Conservation (phyloP, 345 rosid genomes). For the Zanthoxylum bungeanum region DNA sequence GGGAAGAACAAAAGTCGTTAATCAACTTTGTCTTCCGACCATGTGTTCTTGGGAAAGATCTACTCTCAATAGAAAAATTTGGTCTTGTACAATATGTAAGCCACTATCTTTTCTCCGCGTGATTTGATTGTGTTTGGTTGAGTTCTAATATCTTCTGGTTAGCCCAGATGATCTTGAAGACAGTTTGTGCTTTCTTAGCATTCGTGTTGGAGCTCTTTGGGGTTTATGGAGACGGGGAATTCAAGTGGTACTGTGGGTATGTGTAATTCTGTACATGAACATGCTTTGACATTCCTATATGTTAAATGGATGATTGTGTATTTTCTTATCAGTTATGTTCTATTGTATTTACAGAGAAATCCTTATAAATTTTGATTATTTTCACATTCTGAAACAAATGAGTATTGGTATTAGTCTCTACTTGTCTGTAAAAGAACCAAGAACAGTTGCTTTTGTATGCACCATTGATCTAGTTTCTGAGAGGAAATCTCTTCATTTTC, state of each 20-base stretch:
- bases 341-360: not conserved
- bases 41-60: constrained; percentile 54
- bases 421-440: not conserved
- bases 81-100: constrained; percentile 91
- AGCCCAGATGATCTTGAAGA: constrained; percentile 87
- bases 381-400: not conserved
- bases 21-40: constrained; percentile 65
- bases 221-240: constrained; percentile 76
- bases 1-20: constrained; percentile 29
- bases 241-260: constrained; percentile 87
- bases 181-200: constrained; percentile 68
- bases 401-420: not conserved
- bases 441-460: not conserved
- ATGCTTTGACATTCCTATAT: not conserved
- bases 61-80: constrained; percentile 61
- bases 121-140: not conserved
- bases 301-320: not conserved
- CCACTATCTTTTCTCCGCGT: not conserved
- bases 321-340: not conserved
- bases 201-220: constrained; percentile 68
- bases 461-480: not conserved
- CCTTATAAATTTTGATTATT: not conserved
- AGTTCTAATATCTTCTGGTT: constrained; percentile 13
- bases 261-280: constrained; percentile 2
- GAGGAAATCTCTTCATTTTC: not conserved